Conservation (phyloP, 2,329 filamentous ascomycete genomes). For the Ophiostoma australiae region DNA sequence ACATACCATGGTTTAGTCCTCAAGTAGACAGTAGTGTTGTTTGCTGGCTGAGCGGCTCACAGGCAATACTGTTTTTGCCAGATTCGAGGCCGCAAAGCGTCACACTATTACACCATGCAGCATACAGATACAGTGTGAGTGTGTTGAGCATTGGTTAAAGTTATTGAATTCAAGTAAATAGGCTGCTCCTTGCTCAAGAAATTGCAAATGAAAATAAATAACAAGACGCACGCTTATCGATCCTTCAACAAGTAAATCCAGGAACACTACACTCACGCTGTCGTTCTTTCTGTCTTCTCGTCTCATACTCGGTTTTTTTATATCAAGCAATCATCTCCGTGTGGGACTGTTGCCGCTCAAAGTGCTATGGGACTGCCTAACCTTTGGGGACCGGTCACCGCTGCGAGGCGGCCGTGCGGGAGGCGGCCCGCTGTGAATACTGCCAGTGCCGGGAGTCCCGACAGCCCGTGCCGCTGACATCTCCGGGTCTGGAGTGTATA, state of each 20-base stretch:
- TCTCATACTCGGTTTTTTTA: neutral
- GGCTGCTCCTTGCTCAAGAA: no score
- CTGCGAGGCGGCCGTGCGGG: neutral
- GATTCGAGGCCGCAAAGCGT: no score
- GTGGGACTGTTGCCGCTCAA: constrained; percentile 7
- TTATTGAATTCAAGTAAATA: no score
- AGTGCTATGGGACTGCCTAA: constrained; percentile 17
- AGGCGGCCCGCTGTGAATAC: neutral
- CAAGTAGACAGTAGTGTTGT: no score
- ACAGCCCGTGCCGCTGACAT: constrained; percentile 7
- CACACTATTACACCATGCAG: no score
- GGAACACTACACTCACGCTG: neutral
- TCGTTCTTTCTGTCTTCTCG: neutral
- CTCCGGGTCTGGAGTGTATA: constrained; percentile 8
- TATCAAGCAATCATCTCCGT: neutral
- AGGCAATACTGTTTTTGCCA: no score
- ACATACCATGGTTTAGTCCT: no score
- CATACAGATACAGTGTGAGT: no score
- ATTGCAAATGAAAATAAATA: no score
- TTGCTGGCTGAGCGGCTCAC: no score
- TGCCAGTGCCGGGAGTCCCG: constrained; percentile 2
- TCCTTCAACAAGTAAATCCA: neutral
- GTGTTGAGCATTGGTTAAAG: no score
- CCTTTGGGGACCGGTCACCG: constrained; percentile 16
- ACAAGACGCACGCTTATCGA: neutral